A percentile compares a stretch with the other conserved stretches of the same genome.
Evolutionary conservation across 179 eudicot species (phyloP).

Genomic region (Sideroxylon spinosum): DNA sequence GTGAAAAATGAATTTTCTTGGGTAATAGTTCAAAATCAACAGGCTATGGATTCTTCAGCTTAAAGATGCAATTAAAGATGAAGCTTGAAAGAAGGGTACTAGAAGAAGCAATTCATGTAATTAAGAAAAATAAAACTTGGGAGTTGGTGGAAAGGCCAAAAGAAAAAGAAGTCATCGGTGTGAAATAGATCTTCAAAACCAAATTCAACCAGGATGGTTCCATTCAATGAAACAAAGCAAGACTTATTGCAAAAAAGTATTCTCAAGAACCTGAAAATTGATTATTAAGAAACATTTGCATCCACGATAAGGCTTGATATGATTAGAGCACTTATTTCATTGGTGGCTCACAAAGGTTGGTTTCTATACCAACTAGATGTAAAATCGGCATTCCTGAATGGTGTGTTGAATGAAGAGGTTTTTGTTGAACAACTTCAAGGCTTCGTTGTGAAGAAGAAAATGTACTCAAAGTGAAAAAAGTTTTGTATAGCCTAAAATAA

Average conservation of each 20-base stretch:
- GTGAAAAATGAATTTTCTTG: constrained; percentile 3
- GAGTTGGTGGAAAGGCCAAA: background rate
- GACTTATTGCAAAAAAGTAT: background rate
- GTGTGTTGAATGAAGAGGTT: background rate
- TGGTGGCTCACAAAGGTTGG: background rate
- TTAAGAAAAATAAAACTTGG: background rate
- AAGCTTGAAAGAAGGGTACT: background rate
- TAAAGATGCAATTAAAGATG: background rate
- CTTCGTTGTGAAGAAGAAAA: background rate
- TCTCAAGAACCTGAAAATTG: background rate
- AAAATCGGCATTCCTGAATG: background rate
- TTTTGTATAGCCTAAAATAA: background rate
- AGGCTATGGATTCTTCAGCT: constrained; percentile 4
- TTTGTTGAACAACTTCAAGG: background rate
- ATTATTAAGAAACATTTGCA: background rate
- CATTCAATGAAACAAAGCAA: background rate
- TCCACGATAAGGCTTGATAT: background rate
- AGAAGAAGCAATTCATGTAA: background rate
- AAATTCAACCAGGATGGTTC: background rate
- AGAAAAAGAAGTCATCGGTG: background rate
- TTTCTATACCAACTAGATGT: background rate
- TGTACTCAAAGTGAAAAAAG: background rate
- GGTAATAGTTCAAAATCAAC: constrained; percentile 25
- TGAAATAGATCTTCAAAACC: background rate
- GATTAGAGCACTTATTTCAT: background rate